Evolutionary conservation across 306 rosid species (phyloP).

Genomic region (Malus orientalis): DNA sequence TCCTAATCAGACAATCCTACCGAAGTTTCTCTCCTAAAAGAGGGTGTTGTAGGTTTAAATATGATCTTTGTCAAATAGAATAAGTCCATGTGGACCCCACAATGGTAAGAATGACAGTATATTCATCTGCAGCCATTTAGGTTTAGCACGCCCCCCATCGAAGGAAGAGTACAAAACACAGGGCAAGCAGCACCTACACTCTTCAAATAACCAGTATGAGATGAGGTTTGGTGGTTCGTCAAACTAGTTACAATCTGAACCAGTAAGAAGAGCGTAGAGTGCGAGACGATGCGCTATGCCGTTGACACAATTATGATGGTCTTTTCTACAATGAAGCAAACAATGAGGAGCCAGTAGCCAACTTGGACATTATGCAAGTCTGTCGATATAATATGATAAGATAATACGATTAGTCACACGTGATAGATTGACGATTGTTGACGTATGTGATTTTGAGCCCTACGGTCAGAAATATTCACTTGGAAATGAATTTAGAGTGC

Average conservation of each 20-base stretch:
- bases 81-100: not conserved
- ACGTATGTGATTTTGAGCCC: not conserved
- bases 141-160: not conserved
- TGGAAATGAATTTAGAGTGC: too few relatives aligned
- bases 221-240: too few relatives aligned
- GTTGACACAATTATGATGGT: not conserved
- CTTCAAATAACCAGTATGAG: too few relatives aligned
- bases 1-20: not conserved
- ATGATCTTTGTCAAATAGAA: not conserved
- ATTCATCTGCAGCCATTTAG: not conserved
- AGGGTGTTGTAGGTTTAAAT: not conserved
- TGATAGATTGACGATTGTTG: not conserved
- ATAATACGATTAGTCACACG: not conserved
- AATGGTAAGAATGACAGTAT: not conserved
- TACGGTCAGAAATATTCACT: too few relatives aligned
- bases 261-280: too few relatives aligned
- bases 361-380: not conserved
- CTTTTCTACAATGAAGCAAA: not conserved
- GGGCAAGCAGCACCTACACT: too few relatives aligned
- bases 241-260: too few relatives aligned
- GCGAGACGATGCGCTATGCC: too few relatives aligned
- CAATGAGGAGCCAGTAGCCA: not conserved
- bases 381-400: too few relatives aligned
- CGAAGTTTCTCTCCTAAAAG: not conserved
- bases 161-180: too few relatives aligned